phyloP scores from a whole-genome alignment of 345 rosid genomes.

The Gossypium raimondii region DNA sequence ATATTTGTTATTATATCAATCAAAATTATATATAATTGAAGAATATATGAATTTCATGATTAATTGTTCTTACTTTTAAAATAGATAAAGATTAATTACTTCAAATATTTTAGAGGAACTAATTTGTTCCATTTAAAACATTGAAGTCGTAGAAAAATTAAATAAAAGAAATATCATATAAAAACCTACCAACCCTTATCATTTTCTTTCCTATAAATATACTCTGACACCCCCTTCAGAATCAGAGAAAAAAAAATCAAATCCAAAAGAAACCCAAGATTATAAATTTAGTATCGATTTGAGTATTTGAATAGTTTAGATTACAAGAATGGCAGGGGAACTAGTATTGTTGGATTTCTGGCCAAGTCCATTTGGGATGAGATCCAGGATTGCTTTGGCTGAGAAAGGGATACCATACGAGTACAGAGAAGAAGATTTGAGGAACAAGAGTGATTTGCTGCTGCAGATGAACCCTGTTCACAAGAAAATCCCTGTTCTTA shows the following conservation, averaged over 20 bases:
- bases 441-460: constrained; percentile 19
- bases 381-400: constrained; percentile 15
- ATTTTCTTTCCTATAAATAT: background rate
- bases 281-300: background rate
- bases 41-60: no score
- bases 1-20: no score
- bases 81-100: no score
- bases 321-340: background rate
- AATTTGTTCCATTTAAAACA: no score
- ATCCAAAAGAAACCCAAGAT: no score
- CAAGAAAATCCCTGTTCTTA: constrained; percentile 17
- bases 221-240: background rate
- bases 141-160: no score
- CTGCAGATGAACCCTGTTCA: constrained; percentile 18
- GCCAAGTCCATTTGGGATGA: constrained; percentile 17
- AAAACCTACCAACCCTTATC: background rate
- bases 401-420: constrained; percentile 17
- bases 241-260: background rate
- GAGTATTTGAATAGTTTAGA: no score
- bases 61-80: no score
- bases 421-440: constrained; percentile 12
- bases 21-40: no score
- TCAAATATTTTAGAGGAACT: no score
- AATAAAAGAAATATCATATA: no score
- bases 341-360: constrained; percentile 13